Conservation (phyloP, 1,284 basidiomycete species). For the Ustilago lituana region DNA sequence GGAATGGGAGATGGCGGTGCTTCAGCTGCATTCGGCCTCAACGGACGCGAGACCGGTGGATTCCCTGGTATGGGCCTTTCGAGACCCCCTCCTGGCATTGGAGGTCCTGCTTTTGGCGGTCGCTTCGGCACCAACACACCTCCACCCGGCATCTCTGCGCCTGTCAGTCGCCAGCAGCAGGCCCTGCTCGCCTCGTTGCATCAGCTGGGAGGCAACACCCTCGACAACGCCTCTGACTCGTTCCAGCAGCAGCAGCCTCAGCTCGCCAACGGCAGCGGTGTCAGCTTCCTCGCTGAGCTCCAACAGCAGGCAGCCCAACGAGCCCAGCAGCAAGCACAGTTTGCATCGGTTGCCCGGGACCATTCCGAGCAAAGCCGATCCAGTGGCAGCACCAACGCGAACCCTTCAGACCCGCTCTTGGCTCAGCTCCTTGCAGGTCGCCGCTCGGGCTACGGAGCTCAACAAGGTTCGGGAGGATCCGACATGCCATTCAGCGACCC, state of each 20-base stretch:
- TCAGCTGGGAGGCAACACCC: slow-evolving; percentile 28
- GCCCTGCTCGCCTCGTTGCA: slow-evolving; percentile 47
- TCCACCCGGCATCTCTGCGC: slow-evolving; percentile 39
- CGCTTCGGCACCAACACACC: slow-evolving; percentile 47
- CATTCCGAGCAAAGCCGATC: slow-evolving; percentile 21
- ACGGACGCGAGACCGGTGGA: slow-evolving; percentile 25
- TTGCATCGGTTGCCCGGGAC: slow-evolving; percentile 17
- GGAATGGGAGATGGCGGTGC: slow-evolving; percentile 35
- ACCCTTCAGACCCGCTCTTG: slow-evolving; percentile 55
- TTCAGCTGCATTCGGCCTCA: slow-evolving; percentile 26
- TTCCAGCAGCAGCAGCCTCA: slow-evolving; percentile 33
- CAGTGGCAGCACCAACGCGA: slow-evolving; percentile 30
- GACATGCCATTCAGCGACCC: slow-evolving; percentile 55
- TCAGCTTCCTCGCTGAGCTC: slow-evolving; percentile 41
- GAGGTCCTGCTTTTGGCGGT: slow-evolving; percentile 33
- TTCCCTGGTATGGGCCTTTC: slow-evolving; percentile 44
- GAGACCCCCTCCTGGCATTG: slow-evolving; percentile 39
- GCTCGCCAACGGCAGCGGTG: slow-evolving; percentile 35
- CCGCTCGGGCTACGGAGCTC: slow-evolving; percentile 27
- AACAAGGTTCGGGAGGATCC: slow-evolving; percentile 15
- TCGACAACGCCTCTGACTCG: slow-evolving; percentile 14
- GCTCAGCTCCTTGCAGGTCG: slow-evolving; percentile 60
- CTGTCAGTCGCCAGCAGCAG: slow-evolving; percentile 49
- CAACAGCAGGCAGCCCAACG: slow-evolving; percentile 46
- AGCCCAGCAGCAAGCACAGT: slow-evolving; percentile 43